Base-by-base conservation (phyloP, 345 rosid genomes). In the Linum tenue region DNA sequence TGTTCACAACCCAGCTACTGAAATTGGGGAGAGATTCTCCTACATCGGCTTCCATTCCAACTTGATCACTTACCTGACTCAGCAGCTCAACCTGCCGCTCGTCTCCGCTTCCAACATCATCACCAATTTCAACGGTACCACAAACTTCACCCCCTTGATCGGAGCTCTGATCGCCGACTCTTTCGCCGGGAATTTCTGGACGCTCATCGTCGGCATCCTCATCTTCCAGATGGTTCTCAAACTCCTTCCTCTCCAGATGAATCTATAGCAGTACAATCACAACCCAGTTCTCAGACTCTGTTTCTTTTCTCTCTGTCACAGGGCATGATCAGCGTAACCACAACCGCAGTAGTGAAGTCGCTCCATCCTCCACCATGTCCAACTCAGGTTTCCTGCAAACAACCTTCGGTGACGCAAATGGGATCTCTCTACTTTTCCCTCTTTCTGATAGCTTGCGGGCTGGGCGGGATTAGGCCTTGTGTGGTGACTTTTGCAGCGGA, bases 101-200 rank as follows among this genome's bases (percentile, higher is more conserved):
- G 91, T 79, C 1, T 63, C 68, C 63, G 91, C 91, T 39, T 82
- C 88, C 36, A 86, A 82, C 67, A 86, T 74, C 35, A 82, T 86
- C 71, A 77, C 80, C 63, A 86, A 82, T 72, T 86, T 86, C 16
- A 44, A 75, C 0, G 91, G 91, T 37, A 80, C 86, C 0, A 62
- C 80, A 60, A 76, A 79, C 80, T 79, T 86, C 55, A 84, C 86
- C 0, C 82, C 88, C 0, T 70, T 86, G 35, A 38, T 84, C 10
- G 91, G 88, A 0, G 91, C 88, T 70, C 48, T 86, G 55, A 73
- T 86, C 0, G 91, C 91, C 3, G 91, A 86, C 35, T 79, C 91
- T 2, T 79, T 73, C 1, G 82, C 84, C 1, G 86, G 86, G 55
- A 79, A 86, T 3, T 86, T 72, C 50, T 83, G 85, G 88, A 80